These are phyloP conservation scores for Aegilops speltoides DNA, from an alignment of 176 grass and related monocot species.

Conservation along the genomic window DNA sequence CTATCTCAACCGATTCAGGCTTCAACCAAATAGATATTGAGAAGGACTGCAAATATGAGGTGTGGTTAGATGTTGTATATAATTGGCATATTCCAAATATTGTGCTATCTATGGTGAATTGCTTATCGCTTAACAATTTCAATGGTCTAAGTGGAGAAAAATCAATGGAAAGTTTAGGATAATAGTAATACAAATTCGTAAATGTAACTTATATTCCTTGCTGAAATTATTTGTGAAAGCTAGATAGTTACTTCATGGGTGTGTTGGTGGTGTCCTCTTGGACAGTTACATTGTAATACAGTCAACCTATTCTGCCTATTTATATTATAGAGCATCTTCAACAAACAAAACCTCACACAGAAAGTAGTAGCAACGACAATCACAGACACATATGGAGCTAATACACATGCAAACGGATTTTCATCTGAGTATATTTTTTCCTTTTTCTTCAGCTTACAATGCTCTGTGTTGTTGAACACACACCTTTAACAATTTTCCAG, in stretches of 20 bases:
- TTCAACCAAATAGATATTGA: conserved; percentile 16
- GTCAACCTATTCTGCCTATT: background rate
- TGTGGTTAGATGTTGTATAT: conserved; percentile 13
- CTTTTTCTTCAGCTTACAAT: background rate
- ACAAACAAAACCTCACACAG: conserved; percentile 16
- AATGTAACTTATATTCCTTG: background rate
- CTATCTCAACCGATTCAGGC: conserved; percentile 8
- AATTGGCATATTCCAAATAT: background rate
- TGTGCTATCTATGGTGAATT: background rate
- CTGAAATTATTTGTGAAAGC: background rate
- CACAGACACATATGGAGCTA: background rate
- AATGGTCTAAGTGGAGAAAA: background rate
- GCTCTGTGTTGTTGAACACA: background rate
- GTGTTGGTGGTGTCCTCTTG: background rate
- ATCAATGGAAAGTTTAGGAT: background rate
- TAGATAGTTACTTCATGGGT: background rate
- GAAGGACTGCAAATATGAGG: conserved; percentile 52
- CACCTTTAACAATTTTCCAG: conserved; percentile 28
- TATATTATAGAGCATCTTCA: background rate
- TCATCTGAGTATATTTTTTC: background rate
- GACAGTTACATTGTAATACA: background rate
- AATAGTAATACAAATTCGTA: background rate
- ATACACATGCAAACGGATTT: background rate
- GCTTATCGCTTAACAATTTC: background rate
- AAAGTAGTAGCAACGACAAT: background rate